Evolutionary conservation across 352 stramenopile genomes (phyloP).

Genomic region (Pythium insidiosum): DNA sequence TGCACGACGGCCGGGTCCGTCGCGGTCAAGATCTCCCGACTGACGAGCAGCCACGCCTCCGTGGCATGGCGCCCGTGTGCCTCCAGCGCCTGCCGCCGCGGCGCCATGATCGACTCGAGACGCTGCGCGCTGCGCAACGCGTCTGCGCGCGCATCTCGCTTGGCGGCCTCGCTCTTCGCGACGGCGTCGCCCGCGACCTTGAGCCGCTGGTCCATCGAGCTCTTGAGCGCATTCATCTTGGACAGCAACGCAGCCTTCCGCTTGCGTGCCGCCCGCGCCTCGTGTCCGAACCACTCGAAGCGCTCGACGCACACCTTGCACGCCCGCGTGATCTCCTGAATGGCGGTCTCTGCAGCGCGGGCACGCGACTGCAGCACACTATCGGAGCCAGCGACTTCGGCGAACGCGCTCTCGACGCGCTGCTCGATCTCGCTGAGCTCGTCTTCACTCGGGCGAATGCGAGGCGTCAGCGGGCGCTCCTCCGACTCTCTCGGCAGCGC

Average conservation of each 20-base stretch:
- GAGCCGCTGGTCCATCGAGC: constrained; percentile 13
- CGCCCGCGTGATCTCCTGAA: constrained; percentile 28
- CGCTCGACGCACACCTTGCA: constrained; percentile 30
- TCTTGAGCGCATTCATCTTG: constrained; percentile 19
- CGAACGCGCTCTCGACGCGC: constrained; percentile 6
- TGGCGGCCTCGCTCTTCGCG: constrained; percentile 10
- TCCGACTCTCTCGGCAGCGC: constrained; percentile 5
- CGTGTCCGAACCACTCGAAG: constrained; percentile 23
- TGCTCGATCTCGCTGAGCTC: constrained; percentile 8
- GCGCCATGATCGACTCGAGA: constrained; percentile 2
- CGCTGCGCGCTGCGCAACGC: constrained; percentile 1
- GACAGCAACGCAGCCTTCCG: constrained; percentile 11
- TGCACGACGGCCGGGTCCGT: constrained; percentile 5
- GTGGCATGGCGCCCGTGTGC: constrained; percentile 8
- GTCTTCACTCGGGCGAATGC: constrained; percentile 1
- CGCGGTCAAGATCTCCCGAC: constrained; percentile 5
- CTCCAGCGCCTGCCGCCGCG: not conserved
- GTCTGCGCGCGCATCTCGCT: constrained; percentile 12
- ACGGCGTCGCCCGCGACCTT: constrained; percentile 7
- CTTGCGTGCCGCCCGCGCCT: constrained; percentile 5
- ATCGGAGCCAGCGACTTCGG: not conserved
- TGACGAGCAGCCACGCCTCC: constrained; percentile 6
- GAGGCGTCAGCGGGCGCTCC: not conserved
- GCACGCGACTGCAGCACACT: constrained; percentile 21
- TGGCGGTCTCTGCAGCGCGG: constrained; percentile 27